phyloP scores from a whole-genome alignment of 331 rosid species.

The Rosa hybrid region DNA sequence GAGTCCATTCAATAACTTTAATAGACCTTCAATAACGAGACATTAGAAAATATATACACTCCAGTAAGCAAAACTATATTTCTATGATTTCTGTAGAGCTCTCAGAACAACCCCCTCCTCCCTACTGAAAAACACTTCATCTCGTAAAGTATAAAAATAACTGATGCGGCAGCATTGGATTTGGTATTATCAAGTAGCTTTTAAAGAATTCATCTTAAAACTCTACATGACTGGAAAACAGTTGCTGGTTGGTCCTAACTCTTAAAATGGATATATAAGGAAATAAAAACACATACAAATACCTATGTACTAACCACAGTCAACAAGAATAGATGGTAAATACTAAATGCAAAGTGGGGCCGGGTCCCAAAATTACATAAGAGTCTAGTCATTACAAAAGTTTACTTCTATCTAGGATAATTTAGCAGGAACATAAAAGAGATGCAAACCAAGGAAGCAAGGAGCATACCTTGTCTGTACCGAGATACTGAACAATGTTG shows the following conservation, averaged over 20 bases:
- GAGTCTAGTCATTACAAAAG: conserved; percentile 1
- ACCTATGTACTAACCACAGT: background rate
- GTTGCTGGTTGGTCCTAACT: background rate
- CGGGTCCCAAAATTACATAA: background rate
- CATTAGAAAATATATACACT: background rate
- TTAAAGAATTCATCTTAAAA: background rate
- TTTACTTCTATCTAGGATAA: background rate
- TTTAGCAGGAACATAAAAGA: background rate
- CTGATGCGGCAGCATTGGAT: background rate
- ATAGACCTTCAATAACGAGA: no score
- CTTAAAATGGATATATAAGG: background rate
- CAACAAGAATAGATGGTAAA: background rate
- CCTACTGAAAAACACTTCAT: no score
- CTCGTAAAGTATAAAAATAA: background rate
- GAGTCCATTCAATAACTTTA: background rate
- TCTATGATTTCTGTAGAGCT: background rate
- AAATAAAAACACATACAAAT: background rate
- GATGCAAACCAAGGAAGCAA: conserved; percentile 27
- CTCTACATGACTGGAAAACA: background rate
- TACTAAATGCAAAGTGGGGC: background rate
- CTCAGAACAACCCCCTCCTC: no score
- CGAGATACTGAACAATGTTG: conserved; percentile 88
- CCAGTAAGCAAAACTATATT: background rate
- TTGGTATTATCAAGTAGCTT: background rate
- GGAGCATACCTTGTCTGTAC: conserved; percentile 74